Evolutionary conservation across 2,329 filamentous ascomycete genomes (phyloP), one percentile per base, ranked within the genome.

Genomic region (Rutstroemia sydowiana): DNA sequence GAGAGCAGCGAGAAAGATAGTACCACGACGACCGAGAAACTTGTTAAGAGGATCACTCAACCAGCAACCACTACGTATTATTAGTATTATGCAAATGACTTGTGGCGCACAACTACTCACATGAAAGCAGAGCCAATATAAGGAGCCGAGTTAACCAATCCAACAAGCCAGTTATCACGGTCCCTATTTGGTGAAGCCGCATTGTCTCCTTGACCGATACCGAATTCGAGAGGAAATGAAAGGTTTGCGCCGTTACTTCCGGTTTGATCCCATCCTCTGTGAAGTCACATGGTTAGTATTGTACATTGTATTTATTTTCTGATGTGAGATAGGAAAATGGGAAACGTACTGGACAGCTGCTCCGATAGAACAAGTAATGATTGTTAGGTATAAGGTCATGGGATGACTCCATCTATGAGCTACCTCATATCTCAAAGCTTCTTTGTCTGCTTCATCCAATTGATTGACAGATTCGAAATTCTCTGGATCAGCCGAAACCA

Each of bases 1-100:
- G 52, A 86, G 85, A 42, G 85, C 87, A 5, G 87, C 82, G 52
- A 88, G 70, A 68, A 89, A 91, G 56, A 92, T 90, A 16, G 82
- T 84, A 50, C 82, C 82, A 11, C 84, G 74, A 55, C 84, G 79
- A 13, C 83, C 84, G 52, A 87, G 78, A 62, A 71, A 77, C 56
- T 81, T 31, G 63, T 85, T 85, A 20, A 79, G 61, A 3, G 82
- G 82, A 55, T 87, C 84, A 0, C 82, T 83, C 13, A 84, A 67
- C 83, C 82, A 86, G 63, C 80, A 83, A 9, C 80, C 81, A 40
- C 75, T 65, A 65, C 72, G 62, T 54, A 68, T 62, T 46, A 74
- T 68, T 52, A 74, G 70, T 16, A 18, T 39, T 5, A 10, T 8
- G 13, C 68, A 63, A 16, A 6, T 1, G 6, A 1, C 7, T 13